Percentiles rank a stretch among this genome's conserved stretches.
Evolutionary conservation across 768 basidiomycete species (phyloP).

Genomic region (Peribolospora baueri): DNA sequence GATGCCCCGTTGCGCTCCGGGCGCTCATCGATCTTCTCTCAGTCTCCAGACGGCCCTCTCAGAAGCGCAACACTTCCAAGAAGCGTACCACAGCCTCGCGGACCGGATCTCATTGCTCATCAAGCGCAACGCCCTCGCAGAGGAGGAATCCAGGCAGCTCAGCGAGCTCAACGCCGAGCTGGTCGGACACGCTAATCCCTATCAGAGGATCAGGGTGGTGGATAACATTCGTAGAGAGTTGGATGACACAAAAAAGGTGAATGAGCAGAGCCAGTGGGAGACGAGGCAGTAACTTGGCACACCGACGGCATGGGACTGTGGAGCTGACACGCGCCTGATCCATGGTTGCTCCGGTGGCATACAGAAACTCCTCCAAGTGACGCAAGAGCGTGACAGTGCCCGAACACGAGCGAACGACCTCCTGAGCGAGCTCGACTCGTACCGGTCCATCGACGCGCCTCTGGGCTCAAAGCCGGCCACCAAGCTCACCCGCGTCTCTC

Average conservation of each 20-base stretch:
- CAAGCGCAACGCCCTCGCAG: constrained; percentile 43
- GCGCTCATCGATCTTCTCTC: not conserved
- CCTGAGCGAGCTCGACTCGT: constrained; percentile 9
- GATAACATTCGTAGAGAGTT: constrained; percentile 60
- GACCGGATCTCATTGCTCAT: constrained; percentile 41
- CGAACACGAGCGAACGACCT: constrained; percentile 3
- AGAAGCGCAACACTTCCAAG: constrained; percentile 39
- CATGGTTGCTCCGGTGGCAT: not conserved
- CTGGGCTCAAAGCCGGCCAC: not conserved
- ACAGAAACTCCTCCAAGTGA: constrained; percentile 10
- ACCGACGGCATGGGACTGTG: not conserved
- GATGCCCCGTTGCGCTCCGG: not conserved
- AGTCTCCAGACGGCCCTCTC: constrained; percentile 31
- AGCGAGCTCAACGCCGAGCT: constrained; percentile 67
- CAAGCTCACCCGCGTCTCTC: constrained; percentile 6
- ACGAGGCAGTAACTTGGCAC: not conserved
- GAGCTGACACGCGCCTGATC: not conserved
- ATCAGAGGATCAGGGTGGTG: constrained; percentile 65
- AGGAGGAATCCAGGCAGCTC: constrained; percentile 51
- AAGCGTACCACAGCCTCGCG: constrained; percentile 40
- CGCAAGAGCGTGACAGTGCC: constrained; percentile 4
- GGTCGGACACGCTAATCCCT: constrained; percentile 56
- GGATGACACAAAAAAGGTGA: constrained; percentile 53
- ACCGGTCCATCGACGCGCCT: constrained; percentile 7
- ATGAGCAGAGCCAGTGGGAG: constrained; percentile 11